Evolutionary conservation across 75 land plant genomes (phyloP).

Genomic region (Cryptomeria japonica): DNA sequence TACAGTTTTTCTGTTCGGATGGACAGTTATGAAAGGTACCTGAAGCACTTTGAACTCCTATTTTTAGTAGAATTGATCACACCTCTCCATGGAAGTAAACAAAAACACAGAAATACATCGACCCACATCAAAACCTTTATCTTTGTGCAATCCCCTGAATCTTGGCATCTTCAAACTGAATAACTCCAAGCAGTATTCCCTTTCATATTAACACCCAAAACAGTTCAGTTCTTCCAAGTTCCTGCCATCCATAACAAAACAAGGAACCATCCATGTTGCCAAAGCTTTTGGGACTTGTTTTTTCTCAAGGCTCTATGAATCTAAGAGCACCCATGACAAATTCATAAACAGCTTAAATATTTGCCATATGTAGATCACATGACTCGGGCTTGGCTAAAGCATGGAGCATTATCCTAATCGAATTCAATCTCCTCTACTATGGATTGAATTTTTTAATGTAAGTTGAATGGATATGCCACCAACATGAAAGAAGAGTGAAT

Average conservation of each 20-base stretch:
- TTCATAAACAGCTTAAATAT: background rate
- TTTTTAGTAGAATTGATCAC: background rate
- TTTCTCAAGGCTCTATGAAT: background rate
- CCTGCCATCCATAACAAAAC: too few species aligned
- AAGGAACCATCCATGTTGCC: too few species aligned
- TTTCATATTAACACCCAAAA: too few species aligned
- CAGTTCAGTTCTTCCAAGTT: too few species aligned
- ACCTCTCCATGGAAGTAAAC: too few species aligned
- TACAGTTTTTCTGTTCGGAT: background rate
- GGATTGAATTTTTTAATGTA: background rate
- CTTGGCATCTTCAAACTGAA: background rate
- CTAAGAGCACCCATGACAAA: background rate
- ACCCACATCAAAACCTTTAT: background rate
- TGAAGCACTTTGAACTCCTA: background rate
- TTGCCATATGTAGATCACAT: background rate
- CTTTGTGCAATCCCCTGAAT: too few species aligned
- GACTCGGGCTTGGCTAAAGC: background rate
- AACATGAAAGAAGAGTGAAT: background rate
- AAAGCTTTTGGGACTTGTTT: too few species aligned
- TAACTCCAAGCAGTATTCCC: background rate
- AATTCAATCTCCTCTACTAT: background rate
- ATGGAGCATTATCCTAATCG: background rate
- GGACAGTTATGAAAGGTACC: background rate
- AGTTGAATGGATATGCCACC: background rate
- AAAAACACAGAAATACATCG: background rate